A percentile compares a stretch with the other conserved stretches of the same genome.
Conservation (phyloP, 2,329 filamentous ascomycete genomes). For the Sphaceloma murrayae region DNA sequence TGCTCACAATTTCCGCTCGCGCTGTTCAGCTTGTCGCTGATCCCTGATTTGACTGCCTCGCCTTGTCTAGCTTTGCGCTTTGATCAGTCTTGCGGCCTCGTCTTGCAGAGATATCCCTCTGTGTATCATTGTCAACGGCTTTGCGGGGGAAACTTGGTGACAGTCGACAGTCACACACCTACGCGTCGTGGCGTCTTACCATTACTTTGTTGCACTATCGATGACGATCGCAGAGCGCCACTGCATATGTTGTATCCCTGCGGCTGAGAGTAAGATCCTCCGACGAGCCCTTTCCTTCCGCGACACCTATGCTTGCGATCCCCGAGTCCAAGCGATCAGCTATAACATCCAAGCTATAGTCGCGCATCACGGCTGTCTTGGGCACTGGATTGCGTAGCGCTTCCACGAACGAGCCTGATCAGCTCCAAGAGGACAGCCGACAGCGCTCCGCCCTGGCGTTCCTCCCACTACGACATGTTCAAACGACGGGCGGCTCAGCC, state of each 20-base stretch:
- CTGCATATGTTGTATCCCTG: slow-evolving; percentile 9
- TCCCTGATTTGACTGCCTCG: background rate
- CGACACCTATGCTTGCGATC: no score
- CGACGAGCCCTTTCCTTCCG: no score
- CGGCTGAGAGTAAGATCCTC: slow-evolving; percentile 1
- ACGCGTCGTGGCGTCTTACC: background rate
- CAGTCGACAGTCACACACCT: background rate
- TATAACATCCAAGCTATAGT: no score
- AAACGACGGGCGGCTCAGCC: slow-evolving; percentile 13
- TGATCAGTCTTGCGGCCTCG: no score
- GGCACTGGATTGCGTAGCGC: no score
- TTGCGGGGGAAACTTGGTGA: background rate
- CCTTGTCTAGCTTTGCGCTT: background rate
- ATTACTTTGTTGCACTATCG: no score
- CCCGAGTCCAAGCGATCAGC: no score
- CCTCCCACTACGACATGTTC: slow-evolving; percentile 16
- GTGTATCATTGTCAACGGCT: slow-evolving; percentile 9
- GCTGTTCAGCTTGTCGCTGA: slow-evolving; percentile 1
- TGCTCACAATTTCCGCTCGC: slow-evolving; percentile 12
- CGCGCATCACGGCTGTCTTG: no score
- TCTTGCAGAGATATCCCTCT: no score
- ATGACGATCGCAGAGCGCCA: background rate
- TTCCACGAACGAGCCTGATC: no score
- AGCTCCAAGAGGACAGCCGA: no score
- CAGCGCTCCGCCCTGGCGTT: no score